Base-by-base conservation (phyloP, 257 asterid genomes). In the Nyctanthes arbortristis region DNA sequence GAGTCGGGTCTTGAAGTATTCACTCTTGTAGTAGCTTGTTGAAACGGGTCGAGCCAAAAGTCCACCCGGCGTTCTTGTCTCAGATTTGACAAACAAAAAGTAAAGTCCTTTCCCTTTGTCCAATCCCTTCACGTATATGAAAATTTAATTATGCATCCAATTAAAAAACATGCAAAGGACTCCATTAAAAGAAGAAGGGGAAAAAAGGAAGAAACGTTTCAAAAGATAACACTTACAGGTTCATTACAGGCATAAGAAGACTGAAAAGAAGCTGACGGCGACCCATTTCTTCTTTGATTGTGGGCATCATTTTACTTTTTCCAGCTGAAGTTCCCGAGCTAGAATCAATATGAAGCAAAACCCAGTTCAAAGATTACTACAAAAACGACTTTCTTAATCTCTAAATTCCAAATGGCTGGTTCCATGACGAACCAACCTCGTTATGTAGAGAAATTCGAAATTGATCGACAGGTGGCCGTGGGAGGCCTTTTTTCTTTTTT, bases 241-340 rank as follows among this genome's bases (percentile, higher is more conserved):
- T 75, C 77, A 83, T 74, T 8, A 83, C 79, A 14, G 88, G 83
- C 74, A 63, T 68, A 54, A 65, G 73, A 56, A 83, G 83, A 24
- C 85, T 83, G 70, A 69, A 72, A 4, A 79, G 80, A 52, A 77
- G 66, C 55, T 68, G 77, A 31, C 88, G 88, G 11, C 85, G 82
- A 61, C 58, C 71, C 73, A 49, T 30, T 20, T 83, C 88, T 49
- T 83, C 75, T 35, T 66, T 32, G 34, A 75, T 80, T 2, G 76
- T 69, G 0, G 88, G 88, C 65, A 83, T 83, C 49, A 77, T 69
- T 49, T 83, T 83, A 33, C 77, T 71, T 39, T 83, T 83, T 11
- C 88, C 88, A 22, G 80, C 83, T 29, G 85, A 77, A 33, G 88
- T 83, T 32, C 85, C 83, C 18, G 85, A 77, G 61, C 85, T 81